Conservation (phyloP, 345 rosid genomes). For the Gossypium ekmanianum region DNA sequence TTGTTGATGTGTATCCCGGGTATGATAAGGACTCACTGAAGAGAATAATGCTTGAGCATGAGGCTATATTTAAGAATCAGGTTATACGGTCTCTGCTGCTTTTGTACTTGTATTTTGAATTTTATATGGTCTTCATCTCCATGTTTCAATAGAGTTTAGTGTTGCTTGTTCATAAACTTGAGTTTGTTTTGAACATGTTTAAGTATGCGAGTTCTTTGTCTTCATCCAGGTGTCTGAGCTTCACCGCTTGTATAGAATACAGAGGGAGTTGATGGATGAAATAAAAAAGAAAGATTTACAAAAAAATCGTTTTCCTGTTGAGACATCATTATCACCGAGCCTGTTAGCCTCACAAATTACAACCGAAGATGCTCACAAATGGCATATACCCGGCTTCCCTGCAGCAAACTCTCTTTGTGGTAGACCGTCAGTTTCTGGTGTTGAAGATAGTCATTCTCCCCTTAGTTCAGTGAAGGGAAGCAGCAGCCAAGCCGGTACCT, state of each 20-base stretch:
- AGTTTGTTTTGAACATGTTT: conserved; percentile 23
- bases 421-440: conserved; percentile 43
- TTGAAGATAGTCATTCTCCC: conserved; percentile 52
- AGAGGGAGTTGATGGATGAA: conserved; percentile 67
- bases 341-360: conserved; percentile 52
- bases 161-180: conserved; percentile 19
- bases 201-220: conserved; percentile 15
- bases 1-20: conserved; percentile 41
- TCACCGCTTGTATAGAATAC: conserved; percentile 63
- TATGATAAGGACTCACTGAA: conserved; percentile 58
- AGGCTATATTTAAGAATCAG: conserved; percentile 78
- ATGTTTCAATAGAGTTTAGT: conserved; percentile 16
- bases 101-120: not conserved
- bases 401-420: conserved; percentile 45
- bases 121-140: not conserved
- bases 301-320: conserved; percentile 32
- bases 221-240: conserved; percentile 54
- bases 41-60: conserved; percentile 80
- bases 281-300: conserved; percentile 47
- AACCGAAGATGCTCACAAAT: conserved; percentile 58
- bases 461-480: conserved; percentile 50
- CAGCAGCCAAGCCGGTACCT: conserved; percentile 43
- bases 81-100: conserved; percentile 29
- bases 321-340: conserved; percentile 54
- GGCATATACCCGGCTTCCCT: conserved; percentile 65